Evolutionary conservation across 495 filamentous ascomycete genomes (phyloP), one percentile per base, ranked within the genome.

Genomic region (Hypomontagnella submonticulosa): DNA sequence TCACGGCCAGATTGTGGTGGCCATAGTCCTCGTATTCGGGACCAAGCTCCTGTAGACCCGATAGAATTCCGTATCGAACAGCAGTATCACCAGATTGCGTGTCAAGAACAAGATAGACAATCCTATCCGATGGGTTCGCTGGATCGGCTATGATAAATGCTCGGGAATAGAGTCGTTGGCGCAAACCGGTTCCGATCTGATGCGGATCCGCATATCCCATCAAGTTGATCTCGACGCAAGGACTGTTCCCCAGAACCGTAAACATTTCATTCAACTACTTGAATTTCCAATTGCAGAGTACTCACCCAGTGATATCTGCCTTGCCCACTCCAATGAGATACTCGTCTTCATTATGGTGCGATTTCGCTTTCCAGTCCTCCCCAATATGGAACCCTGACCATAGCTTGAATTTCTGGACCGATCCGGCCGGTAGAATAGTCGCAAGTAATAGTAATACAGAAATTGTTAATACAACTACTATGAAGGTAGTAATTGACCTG

Each of bases 261-360:
- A 55, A 57, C 52, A 58, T 63, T 36, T 44, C 7, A 0, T 15
- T 7, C 34, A 10, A 32, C 33, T 36, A 49, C 43, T 4, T 3
- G 23, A 27, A 27, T 40, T 13, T 36, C 3, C 2, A 13, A 11
- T 51, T 30, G n/a, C 52, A 44, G 16, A 61, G 40, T 34, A 57
- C 75, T 57, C 82, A 91, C 79, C 94, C 95, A 23, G 95, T 99
- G 67, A 99, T 92, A 79, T 99, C 95, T 15, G 89, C 92, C 73
- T 96, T 97, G 12, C 95, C 95, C 1, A 93, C 91, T 1, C 95
- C 95, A n/a, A 99, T 72, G 5, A 96, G 76, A 64, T 96, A 97
- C 47, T 80, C 75, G 27, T 53, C 49, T 44, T 86, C 79, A 23
- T 82, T 77, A 19, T 50, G 15, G n/a, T 46, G 36, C 30, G 37